These are phyloP conservation scores for Leishmania lainsoni DNA, from an alignment of 208 protist genomes.

Conservation along the genomic window DNA sequence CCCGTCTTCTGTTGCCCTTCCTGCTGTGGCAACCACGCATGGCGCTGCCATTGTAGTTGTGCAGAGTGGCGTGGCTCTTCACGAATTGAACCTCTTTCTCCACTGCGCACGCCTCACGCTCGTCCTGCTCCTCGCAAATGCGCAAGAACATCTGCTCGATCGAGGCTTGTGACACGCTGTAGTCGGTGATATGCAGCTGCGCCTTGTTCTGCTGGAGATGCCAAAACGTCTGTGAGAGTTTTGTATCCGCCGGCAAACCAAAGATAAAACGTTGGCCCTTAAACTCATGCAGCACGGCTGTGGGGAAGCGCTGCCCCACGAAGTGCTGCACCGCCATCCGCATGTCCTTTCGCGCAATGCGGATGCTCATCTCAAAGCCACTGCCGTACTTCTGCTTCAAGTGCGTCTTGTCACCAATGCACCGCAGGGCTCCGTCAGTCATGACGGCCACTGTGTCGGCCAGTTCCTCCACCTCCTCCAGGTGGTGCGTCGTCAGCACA, in stretches of 20 bases:
- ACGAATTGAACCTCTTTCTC: slow-evolving; percentile 28
- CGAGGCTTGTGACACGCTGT: slow-evolving; percentile 78
- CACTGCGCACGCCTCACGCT: slow-evolving; percentile 29
- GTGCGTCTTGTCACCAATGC: too few relatives aligned
- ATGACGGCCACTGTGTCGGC: slow-evolving; percentile 81
- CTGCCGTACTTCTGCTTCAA: slow-evolving; percentile 36
- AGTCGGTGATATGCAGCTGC: slow-evolving; percentile 58
- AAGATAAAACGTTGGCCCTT: slow-evolving; percentile 51
- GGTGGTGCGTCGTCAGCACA: slow-evolving; percentile 92
- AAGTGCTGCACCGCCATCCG: slow-evolving; percentile 38
- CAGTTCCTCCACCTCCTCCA: slow-evolving; percentile 93
- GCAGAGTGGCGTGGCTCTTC: slow-evolving; percentile 32
- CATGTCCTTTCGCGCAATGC: slow-evolving; percentile 31
- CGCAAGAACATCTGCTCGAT: slow-evolving; percentile 87
- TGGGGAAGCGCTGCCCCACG: slow-evolving; percentile 37
- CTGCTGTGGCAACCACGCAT: slow-evolving; percentile 2
- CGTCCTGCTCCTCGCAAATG: slow-evolving; percentile 61
- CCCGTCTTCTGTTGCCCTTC: neutral
- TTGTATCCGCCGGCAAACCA: slow-evolving; percentile 17
- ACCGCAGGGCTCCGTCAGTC: slow-evolving; percentile 66
- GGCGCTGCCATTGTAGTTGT: slow-evolving; percentile 29
- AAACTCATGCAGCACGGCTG: slow-evolving; percentile 39
- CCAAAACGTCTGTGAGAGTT: slow-evolving; percentile 35
- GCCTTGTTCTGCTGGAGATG: slow-evolving; percentile 38
- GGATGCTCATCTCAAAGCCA: slow-evolving; percentile 62